A percentile compares a stretch with the other conserved stretches of the same genome.
Conservation (phyloP, 108 stramenopile species). For the Skeletonema grethae region DNA sequence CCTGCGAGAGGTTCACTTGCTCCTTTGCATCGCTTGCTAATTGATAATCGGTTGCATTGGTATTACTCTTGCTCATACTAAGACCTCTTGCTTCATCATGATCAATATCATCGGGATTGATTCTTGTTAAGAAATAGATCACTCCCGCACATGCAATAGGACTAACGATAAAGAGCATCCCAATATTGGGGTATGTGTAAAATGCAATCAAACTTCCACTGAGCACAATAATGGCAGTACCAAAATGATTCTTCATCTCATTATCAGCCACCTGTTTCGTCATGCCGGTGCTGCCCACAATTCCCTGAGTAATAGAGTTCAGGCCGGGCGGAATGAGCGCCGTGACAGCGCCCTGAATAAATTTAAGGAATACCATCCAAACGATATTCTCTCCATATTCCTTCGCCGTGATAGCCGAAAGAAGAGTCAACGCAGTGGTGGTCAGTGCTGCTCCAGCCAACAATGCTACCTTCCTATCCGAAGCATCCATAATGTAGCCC, state of each 20-base stretch:
- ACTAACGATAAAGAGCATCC: slow-evolving; percentile 77
- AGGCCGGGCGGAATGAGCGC: slow-evolving; percentile 88
- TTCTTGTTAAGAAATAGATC: slow-evolving; percentile 66
- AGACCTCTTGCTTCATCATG: slow-evolving; percentile 87
- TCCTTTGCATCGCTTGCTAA: neutral
- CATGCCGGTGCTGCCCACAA: slow-evolving; percentile 86
- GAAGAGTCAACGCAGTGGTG: slow-evolving; percentile 70
- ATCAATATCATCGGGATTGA: slow-evolving; percentile 81
- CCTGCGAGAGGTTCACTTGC: neutral
- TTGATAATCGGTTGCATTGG: slow-evolving; percentile 4
- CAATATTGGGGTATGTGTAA: slow-evolving; percentile 75
- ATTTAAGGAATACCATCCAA: slow-evolving; percentile 81
- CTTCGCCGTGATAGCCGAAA: slow-evolving; percentile 75
- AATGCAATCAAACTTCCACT: slow-evolving; percentile 71
- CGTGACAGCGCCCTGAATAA: slow-evolving; percentile 81
- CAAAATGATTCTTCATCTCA: slow-evolving; percentile 92
- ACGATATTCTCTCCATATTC: slow-evolving; percentile 69
- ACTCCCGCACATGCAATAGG: slow-evolving; percentile 83
- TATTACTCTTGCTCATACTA: slow-evolving; percentile 16
- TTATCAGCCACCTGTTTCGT: slow-evolving; percentile 82
- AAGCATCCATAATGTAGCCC: slow-evolving; percentile 88
- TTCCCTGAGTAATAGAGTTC: slow-evolving; percentile 88
- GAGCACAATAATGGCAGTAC: slow-evolving; percentile 85
- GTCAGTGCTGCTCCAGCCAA: slow-evolving; percentile 65
- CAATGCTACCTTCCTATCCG: slow-evolving; percentile 71